phyloP scores from a whole-genome alignment of 2,329 filamentous ascomycete genomes.

The Beauveria varroae region DNA sequence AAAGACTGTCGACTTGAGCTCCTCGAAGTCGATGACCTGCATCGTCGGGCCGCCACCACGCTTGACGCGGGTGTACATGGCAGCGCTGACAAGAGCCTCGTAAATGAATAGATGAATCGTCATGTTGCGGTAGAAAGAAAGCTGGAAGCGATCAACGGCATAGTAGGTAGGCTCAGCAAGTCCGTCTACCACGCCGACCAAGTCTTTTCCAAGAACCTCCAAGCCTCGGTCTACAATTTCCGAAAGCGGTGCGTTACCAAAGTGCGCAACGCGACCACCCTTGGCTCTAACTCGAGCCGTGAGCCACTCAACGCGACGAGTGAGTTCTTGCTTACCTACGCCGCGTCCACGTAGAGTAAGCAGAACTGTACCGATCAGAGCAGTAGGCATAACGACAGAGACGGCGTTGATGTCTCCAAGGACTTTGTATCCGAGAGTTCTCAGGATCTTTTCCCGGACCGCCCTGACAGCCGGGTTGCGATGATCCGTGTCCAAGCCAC shows the following conservation, averaged over 20 bases:
- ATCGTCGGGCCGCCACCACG: slow-evolving; percentile 75
- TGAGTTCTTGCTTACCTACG: slow-evolving; percentile 78
- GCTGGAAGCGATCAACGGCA: slow-evolving; percentile 90
- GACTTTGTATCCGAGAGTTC: slow-evolving; percentile 86
- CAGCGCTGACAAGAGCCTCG: slow-evolving; percentile 81
- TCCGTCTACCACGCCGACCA: slow-evolving; percentile 73
- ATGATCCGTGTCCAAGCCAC: slow-evolving; percentile 37
- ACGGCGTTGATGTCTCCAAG: slow-evolving; percentile 92
- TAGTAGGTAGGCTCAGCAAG: slow-evolving; percentile 89
- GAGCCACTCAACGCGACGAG: slow-evolving; percentile 85
- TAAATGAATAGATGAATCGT: slow-evolving; percentile 97
- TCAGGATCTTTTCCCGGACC: slow-evolving; percentile 64
- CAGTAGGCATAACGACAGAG: slow-evolving; percentile 96
- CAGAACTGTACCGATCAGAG: slow-evolving; percentile 87
- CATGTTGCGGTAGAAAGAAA: slow-evolving; percentile 99
- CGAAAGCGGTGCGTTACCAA: slow-evolving; percentile 70
- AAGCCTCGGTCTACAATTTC: slow-evolving; percentile 83
- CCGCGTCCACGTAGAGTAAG: slow-evolving; percentile 86
- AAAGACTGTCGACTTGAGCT: slow-evolving; percentile 69
- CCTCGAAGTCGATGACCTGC: slow-evolving; percentile 69
- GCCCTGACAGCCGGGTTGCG: slow-evolving; percentile 41
- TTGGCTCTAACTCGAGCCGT: slow-evolving; percentile 73
- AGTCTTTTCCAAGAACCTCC: slow-evolving; percentile 81
- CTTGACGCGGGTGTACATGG: slow-evolving; percentile 87
- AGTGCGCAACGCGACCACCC: slow-evolving; percentile 88